Evolutionary conservation across 352 stramenopile species (phyloP).

Genomic region (Thalassiosira pacifica): DNA sequence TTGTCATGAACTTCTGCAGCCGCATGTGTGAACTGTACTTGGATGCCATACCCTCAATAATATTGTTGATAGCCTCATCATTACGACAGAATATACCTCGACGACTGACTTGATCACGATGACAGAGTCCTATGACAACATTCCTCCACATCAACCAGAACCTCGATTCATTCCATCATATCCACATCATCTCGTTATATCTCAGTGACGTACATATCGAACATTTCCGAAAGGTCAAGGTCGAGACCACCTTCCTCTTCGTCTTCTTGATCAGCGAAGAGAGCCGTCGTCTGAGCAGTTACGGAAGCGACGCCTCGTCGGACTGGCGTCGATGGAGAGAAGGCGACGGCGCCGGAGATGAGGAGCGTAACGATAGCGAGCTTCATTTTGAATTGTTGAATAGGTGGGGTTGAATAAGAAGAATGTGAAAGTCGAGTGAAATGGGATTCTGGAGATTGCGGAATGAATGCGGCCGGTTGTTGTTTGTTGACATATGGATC

Average conservation of each 20-base stretch:
- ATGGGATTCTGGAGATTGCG: too few relatives aligned
- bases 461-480: background rate
- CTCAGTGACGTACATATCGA: conserved; percentile 75
- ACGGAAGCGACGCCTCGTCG: conserved; percentile 8
- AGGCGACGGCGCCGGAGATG: conserved; percentile 27
- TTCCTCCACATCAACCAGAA: conserved; percentile 5
- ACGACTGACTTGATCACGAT: too few relatives aligned
- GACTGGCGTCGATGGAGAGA: conserved; percentile 36
- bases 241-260: conserved; percentile 79
- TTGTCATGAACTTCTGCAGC: too few relatives aligned
- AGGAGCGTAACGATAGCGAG: conserved; percentile 43
- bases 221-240: conserved; percentile 86
- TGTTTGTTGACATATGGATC: too few relatives aligned
- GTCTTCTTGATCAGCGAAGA: conserved; percentile 64
- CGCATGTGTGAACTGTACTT: too few relatives aligned
- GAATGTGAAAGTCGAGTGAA: too few relatives aligned
- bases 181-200: background rate
- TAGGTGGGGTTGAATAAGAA: background rate
- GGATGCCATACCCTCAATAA: too few relatives aligned
- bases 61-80: too few relatives aligned
- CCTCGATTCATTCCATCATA: background rate
- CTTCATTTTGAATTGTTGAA: conserved; percentile 51
- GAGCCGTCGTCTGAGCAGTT: conserved; percentile 18
- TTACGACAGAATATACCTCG: too few relatives aligned
- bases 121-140: too few relatives aligned